phyloP scores from a whole-genome alignment of 768 basidiomycete species.

The Pseudohyphozyma bogoriensis region DNA sequence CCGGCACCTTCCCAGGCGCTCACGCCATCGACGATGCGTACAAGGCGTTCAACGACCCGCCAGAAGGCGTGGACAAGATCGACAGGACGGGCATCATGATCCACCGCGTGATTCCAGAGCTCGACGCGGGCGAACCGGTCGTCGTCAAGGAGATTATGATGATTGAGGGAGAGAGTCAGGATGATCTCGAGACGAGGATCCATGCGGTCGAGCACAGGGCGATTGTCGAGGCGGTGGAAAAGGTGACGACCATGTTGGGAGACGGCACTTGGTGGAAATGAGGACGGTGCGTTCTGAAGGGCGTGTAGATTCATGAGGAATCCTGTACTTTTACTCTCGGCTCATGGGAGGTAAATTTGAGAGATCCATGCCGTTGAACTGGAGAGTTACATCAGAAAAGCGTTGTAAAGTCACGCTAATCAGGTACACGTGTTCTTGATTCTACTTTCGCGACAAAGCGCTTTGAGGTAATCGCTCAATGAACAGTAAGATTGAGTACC shows the following conservation, averaged over 20 bases:
- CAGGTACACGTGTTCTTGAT: no score
- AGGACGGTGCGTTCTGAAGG: no score
- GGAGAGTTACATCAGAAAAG: no score
- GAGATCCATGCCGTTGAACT: no score
- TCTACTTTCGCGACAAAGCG: no score
- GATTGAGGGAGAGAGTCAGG: conserved; percentile 57
- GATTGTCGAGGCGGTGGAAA: conserved; percentile 74
- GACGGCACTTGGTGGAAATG: conserved; percentile 13
- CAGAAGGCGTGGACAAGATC: conserved; percentile 45
- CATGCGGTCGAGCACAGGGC: conserved; percentile 79
- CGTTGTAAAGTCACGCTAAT: no score
- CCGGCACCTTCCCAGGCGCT: conserved; percentile 86
- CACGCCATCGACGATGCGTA: conserved; percentile 80
- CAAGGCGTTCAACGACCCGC: conserved; percentile 57
- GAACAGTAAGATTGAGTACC: no score
- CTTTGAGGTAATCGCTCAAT: no score
- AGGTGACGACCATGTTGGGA: conserved; percentile 47
- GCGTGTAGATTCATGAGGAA: no score
- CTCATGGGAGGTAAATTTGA: no score
- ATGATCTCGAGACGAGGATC: conserved; percentile 62
- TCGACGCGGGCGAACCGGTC: conserved; percentile 83
- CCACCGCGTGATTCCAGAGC: conserved; percentile 82
- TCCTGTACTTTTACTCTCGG: no score
- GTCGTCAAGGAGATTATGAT: conserved; percentile 70
- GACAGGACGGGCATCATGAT: conserved; percentile 77